Conservation (phyloP, 805 yeast genomes). For the Tetrapisispora iriomotensis region DNA sequence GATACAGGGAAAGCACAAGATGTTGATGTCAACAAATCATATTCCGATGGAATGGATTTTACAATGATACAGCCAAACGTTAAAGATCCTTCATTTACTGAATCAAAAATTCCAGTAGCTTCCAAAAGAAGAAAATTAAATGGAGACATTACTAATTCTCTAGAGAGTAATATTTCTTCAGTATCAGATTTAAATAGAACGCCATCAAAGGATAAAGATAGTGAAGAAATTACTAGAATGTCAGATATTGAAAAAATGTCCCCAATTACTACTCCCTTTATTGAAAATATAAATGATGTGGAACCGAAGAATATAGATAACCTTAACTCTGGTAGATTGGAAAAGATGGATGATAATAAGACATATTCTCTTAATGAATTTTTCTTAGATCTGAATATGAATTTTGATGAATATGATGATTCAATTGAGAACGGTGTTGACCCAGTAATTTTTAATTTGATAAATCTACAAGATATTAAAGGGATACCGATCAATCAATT, state of each 20-base stretch:
- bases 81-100: not conserved
- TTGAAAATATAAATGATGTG: not conserved
- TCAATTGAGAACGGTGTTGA: not conserved
- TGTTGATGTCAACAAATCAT: not conserved
- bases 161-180: not conserved
- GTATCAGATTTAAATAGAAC: no score
- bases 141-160: not conserved
- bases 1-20: not conserved
- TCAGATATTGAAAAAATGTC: slow-evolving; percentile 4
- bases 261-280: slow-evolving; percentile 1
- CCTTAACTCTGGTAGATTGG: not conserved
- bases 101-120: not conserved
- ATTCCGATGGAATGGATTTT: slow-evolving; percentile 1
- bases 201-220: not conserved
- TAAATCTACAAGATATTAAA: slow-evolving; percentile 1
- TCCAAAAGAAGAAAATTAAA: slow-evolving; percentile 5
- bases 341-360: not conserved
- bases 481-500: slow-evolving; percentile 8
- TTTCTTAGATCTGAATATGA: not conserved
- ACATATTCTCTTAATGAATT: slow-evolving; percentile 1
- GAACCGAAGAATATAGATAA: not conserved
- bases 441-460: not conserved
- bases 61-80: slow-evolving; percentile 2
- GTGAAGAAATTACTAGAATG: slow-evolving; percentile 1
- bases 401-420: not conserved